These are phyloP conservation scores for Grammothele lineata DNA, from an alignment of 768 basidiomycete genomes.

Conservation along the genomic window DNA sequence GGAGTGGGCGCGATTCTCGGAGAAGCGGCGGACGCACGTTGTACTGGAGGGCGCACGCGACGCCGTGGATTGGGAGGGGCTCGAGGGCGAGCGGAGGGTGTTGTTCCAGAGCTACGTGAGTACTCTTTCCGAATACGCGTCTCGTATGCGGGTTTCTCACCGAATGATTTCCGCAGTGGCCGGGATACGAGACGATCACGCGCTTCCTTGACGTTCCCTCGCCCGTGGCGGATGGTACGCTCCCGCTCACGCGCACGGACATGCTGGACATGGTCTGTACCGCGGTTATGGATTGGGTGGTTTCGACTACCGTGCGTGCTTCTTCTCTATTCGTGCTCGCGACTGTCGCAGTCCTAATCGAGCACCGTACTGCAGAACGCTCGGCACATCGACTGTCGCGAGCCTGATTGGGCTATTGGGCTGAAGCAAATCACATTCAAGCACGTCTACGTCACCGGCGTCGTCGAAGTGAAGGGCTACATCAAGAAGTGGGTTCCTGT, in stretches of 20 bases:
- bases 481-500: slow-evolving; percentile 13
- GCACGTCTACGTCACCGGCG: slow-evolving; percentile 9
- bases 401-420: slow-evolving; percentile 9
- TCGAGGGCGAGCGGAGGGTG: not conserved
- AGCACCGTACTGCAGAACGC: not conserved
- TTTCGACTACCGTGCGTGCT: slow-evolving; percentile 3
- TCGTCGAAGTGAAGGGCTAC: slow-evolving; percentile 9
- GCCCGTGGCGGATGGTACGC: not conserved
- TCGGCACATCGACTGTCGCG: slow-evolving; percentile 2
- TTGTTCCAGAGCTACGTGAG: slow-evolving; percentile 11
- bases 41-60: slow-evolving; percentile 3
- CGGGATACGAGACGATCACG: slow-evolving; percentile 9
- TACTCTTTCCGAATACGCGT: not conserved
- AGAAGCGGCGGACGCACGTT: not conserved
- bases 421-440: slow-evolving; percentile 8
- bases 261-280: slow-evolving; percentile 10
- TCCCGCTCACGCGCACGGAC: slow-evolving; percentile 2
- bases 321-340: not conserved
- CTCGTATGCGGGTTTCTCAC: not conserved
- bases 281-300: slow-evolving; percentile 6
- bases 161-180: slow-evolving; percentile 5
- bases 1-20: slow-evolving; percentile 5
- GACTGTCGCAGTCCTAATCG: no score
- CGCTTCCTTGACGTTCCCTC: slow-evolving; percentile 2
- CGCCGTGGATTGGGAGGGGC: slow-evolving; percentile 1